Evolutionary conservation across 2,329 filamentous ascomycete species (phyloP), one percentile per base, ranked within the genome.

Genomic region (Cladosporium phlei): DNA sequence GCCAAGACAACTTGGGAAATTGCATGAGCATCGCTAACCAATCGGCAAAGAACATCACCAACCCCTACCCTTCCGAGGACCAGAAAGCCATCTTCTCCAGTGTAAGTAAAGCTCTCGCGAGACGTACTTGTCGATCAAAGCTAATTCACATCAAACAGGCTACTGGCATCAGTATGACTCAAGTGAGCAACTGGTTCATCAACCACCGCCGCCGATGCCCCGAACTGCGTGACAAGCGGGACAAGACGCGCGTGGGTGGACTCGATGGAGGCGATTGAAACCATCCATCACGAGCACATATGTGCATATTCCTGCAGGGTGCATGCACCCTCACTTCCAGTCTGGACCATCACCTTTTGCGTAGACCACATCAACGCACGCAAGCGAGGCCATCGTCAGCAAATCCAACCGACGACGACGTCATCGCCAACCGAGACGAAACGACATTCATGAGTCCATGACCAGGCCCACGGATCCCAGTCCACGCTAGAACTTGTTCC

Each of bases 171-270:
- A 66, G 63, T 49, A 60, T 66, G 60, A 66, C 63, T 29, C 64
- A 66, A 52, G 64, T 66, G 50, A 66, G 64, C 60, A 66, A 66
- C 49, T 66, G 64, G 63, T 66, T 66, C 51, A 66, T 66, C 50
- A 66, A 66, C 46, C 64, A 66, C 48, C 55, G 64, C 27, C 54
- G 64, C 37, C 56, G 64, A 20, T 66, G 63, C 48, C 64, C 64
- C 11, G 63, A 66, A 49, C 52, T 66, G 6, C 59, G 63, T 19
- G 64, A 66, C 48, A 59, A 62, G 52, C 63, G 63, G 12, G 62
- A 65, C 35, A 59, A 55, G 47, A 53, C 52, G 39, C 55, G 56
- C 30, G 48, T 53, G 22, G 30, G 48, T 3, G 53, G 52, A 25
- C 25, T 34, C 20, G 45, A 46, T 19, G 27, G 32, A 6, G 14